A percentile compares a stretch with the other conserved stretches of the same genome.
These are phyloP conservation scores for Hepatocystis sp. DNA, from an alignment of 169 alveolate genomes.

Conservation along the genomic window DNA sequence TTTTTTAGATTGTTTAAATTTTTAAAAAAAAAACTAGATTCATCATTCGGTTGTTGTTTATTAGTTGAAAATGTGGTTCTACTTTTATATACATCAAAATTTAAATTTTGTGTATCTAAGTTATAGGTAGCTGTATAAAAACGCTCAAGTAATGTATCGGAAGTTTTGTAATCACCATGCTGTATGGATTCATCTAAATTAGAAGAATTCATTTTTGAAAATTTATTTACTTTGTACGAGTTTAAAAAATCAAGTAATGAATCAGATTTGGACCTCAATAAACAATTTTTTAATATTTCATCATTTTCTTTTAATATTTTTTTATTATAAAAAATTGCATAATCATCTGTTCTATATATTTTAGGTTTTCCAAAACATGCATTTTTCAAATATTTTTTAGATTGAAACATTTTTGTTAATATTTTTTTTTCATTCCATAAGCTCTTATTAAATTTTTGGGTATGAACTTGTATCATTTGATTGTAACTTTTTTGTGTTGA, in stretches of 20 bases:
- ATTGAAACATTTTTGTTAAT: conserved; percentile 9
- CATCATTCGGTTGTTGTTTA: no score
- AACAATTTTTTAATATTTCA: conserved; percentile 31
- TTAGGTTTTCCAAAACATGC: conserved; percentile 72
- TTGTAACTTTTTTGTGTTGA: no score
- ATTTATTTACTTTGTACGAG: conserved; percentile 9
- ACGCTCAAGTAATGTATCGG: conserved; percentile 34
- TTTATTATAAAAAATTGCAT: conserved; percentile 30
- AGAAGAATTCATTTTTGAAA: conserved; percentile 1
- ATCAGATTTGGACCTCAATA: conserved; percentile 67
- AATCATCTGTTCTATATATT: conserved; percentile 52
- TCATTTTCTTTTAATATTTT: conserved; percentile 52
- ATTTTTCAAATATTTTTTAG: conserved; percentile 2
- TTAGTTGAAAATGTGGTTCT: no score
- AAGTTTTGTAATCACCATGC: conserved; percentile 5
- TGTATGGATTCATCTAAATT: conserved; percentile 4
- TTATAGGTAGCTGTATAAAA: conserved; percentile 56
- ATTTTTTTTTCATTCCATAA: neutral
- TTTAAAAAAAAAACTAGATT: no score
- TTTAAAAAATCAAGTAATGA: conserved; percentile 58
- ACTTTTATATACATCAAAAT: conserved; percentile 4
- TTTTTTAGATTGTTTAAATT: no score
- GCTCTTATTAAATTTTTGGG: no score
- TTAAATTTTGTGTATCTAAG: neutral
- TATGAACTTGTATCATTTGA: no score